A percentile compares a stretch with the other conserved stretches of the same genome.
These are phyloP conservation scores for Marchantia paleacea DNA, from an alignment of 225 moss, liverwort and hornwort genomes.

Conservation along the genomic window DNA sequence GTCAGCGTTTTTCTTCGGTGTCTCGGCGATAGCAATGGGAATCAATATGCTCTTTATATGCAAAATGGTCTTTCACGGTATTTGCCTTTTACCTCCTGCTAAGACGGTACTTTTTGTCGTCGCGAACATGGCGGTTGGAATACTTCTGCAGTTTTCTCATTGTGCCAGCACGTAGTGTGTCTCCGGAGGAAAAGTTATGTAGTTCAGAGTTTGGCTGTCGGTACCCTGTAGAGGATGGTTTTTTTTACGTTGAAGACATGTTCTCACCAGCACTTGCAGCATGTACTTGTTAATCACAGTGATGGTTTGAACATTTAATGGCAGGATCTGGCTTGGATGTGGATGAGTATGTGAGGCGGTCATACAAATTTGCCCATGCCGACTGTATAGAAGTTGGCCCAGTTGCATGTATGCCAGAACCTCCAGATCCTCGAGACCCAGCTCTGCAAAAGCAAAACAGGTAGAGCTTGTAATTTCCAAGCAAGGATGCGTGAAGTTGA, in stretches of 20 bases:
- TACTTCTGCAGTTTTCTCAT: neutral
- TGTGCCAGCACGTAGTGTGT: no score
- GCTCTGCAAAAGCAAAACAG: conserved; percentile 80
- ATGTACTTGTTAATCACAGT: neutral
- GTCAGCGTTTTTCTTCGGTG: conserved; percentile 98
- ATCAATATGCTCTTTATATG: conserved; percentile 99
- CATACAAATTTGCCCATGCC: conserved; percentile 94
- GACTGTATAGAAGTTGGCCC: conserved; percentile 98
- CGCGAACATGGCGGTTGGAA: neutral
- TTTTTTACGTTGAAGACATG: no score
- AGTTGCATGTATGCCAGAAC: conserved; percentile 92
- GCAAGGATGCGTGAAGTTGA: neutral
- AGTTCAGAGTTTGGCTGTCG: no score
- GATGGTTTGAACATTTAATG: neutral
- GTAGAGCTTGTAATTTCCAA: conserved; percentile 18
- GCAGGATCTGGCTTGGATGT: conserved; percentile 97
- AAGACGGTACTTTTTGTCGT: neutral
- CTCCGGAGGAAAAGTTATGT: no score
- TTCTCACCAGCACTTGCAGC: neutral
- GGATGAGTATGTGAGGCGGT: conserved; percentile 96
- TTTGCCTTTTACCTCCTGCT: neutral
- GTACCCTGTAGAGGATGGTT: no score
- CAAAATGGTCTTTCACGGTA: conserved; percentile 99
- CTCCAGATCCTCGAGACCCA: conserved; percentile 92
- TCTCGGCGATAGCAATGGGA: conserved; percentile 96